A percentile compares a stretch with the other conserved stretches of the same genome.
Evolutionary conservation across 2,329 filamentous ascomycete species (phyloP).

Genomic region (Beauveria medogensis): DNA sequence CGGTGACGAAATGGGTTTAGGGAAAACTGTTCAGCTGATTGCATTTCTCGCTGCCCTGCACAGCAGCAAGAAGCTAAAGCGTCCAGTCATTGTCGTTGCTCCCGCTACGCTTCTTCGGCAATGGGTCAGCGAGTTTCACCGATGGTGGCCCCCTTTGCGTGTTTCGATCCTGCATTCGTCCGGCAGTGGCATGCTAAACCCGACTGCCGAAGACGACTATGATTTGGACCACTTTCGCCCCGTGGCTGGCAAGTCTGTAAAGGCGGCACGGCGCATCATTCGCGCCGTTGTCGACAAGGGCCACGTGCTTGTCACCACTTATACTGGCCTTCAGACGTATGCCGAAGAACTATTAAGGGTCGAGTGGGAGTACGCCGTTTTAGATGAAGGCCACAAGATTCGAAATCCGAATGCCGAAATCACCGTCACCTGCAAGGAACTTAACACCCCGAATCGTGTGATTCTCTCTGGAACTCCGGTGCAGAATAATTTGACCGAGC

Average conservation of each 20-base stretch:
- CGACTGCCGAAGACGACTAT: conserved; percentile 51
- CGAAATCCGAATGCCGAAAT: conserved; percentile 93
- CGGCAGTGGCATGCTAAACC: conserved; percentile 90
- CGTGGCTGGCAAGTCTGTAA: conserved; percentile 28
- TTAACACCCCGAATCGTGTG: conserved; percentile 80
- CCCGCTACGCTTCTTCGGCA: conserved; percentile 93
- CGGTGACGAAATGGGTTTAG: conserved; percentile 97
- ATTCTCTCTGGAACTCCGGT: conserved; percentile 96
- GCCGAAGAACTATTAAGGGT: conserved; percentile 71
- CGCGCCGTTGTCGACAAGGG: conserved; percentile 75
- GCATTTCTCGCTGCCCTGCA: conserved; percentile 85
- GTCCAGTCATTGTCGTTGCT: conserved; percentile 84
- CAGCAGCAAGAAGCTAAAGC: conserved; percentile 76
- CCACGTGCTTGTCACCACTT: conserved; percentile 91
- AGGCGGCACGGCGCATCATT: conserved; percentile 71
- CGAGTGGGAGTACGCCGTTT: conserved; percentile 86
- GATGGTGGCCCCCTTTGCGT: conserved; percentile 97
- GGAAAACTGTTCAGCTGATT: conserved; percentile 70
- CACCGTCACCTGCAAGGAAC: conserved; percentile 89
- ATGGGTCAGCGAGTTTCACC: conserved; percentile 97
- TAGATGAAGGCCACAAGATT: conserved; percentile 98
- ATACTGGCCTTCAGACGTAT: conserved; percentile 91
- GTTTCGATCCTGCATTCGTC: conserved; percentile 94
- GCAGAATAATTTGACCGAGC: conserved; percentile 90
- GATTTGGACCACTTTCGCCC: conserved; percentile 37